Percentiles rank a stretch among this genome's conserved stretches.
phyloP scores from a whole-genome alignment of 768 basidiomycete genomes.

The Boletus tylopilopsis region DNA sequence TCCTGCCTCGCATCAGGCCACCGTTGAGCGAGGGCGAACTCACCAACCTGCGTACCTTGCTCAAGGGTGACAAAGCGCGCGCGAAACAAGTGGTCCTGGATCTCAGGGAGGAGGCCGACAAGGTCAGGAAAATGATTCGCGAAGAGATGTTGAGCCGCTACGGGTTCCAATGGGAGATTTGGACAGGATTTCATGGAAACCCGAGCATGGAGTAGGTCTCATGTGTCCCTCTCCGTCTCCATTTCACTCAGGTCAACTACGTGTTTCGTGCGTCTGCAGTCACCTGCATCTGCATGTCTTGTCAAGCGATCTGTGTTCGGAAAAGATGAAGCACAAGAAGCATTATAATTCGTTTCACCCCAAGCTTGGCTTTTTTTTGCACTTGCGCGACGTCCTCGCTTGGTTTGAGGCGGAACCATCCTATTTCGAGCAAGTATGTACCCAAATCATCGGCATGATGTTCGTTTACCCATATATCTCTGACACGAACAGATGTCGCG shows the following conservation, averaged over 20 bases:
- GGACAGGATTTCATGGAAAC: conserved; percentile 80
- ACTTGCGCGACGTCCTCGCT: conserved; percentile 68
- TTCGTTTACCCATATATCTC: background rate
- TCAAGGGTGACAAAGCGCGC: conserved; percentile 48
- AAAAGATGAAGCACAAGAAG: conserved; percentile 76
- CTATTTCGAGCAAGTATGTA: conserved; percentile 50
- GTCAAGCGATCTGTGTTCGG: conserved; percentile 70
- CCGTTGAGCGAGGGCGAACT: conserved; percentile 39
- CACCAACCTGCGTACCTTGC: conserved; percentile 51
- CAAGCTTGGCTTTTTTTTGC: conserved; percentile 76
- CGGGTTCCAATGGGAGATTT: conserved; percentile 73
- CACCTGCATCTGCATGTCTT: conserved; percentile 86
- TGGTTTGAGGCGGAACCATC: conserved; percentile 73
- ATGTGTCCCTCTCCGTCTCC: background rate
- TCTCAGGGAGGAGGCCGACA: conserved; percentile 54
- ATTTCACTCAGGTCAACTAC: background rate
- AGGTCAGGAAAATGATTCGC: conserved; percentile 57
- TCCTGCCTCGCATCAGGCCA: conserved; percentile 59
- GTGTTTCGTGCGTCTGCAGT: conserved; percentile 33
- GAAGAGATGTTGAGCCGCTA: conserved; percentile 77
- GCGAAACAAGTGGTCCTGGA: conserved; percentile 52
- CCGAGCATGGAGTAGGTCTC: conserved; percentile 80
- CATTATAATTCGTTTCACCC: conserved; percentile 94
- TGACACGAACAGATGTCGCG: conserved; percentile 44
- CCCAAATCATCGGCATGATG: background rate